Base-by-base conservation (phyloP, 2,329 filamentous ascomycete genomes). In the Clarireedia homoeocarpa region DNA sequence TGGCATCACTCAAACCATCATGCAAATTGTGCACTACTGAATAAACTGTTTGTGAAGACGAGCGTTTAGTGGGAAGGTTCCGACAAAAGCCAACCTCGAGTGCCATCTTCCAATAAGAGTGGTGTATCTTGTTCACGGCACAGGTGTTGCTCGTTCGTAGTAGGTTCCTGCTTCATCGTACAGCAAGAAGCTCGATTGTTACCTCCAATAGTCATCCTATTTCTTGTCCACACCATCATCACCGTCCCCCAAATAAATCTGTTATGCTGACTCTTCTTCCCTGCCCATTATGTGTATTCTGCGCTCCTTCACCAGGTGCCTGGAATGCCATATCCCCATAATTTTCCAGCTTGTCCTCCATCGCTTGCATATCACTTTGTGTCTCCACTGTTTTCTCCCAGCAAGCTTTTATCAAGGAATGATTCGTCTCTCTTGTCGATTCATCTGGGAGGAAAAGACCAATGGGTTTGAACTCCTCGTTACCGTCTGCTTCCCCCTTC, bases 391-490 rank as follows among this genome's bases (percentile, higher is more conserved):
- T 46, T 34, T 44, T 53, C 23, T 47, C 56, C 67, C 67, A 70
- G 52, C 63, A 62, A 34, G 60, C 59, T 56, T 63, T 63, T 15
- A 70, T 65, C 42, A 65, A 51, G 15, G 54, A 38, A 44, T 62
- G 63, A 56, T 67, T 65, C 14, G 59, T 53, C 24, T 66, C 62
- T 50, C 76, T 68, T 30, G 75, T 77, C 59, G 9, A 12, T 34
- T 77, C 75, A 52, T 76, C 75, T 66, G 82, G 77, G 57, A 83
- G 78, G 75, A 76, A 82, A 5, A 83, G 65, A 2, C 79, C 80
- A 49, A 82, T 63, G 2, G 79, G 74, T 64, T 64, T 66, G 51
- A 69, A 64, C 70, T 51, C 51, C 24, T 20, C 40, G 20, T 20
- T 53, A 39, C 51, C 53, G 34, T 59, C 59, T 14, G 27, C n/a